Percentiles rank a stretch among this genome's conserved stretches.
phyloP scores from a whole-genome alignment of 805 yeast species.

The Lachancea dasiensis region DNA sequence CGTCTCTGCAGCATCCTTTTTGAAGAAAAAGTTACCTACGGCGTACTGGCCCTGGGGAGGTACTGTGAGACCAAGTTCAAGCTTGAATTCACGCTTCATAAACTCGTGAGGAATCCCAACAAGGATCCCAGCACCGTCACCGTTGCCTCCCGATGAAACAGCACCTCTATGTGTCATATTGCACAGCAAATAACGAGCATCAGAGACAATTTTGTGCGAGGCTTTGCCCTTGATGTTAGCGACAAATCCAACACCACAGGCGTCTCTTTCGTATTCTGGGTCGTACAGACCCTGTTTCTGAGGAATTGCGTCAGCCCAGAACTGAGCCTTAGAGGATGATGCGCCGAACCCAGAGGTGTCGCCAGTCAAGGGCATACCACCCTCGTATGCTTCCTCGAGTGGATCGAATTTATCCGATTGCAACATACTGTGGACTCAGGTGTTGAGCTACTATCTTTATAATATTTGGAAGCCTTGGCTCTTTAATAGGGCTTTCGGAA shows the following conservation, averaged over 20 bases:
- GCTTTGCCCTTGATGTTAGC: conserved; percentile 85
- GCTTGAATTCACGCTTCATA: conserved; percentile 75
- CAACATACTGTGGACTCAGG: conserved; percentile 7
- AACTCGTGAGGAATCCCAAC: conserved; percentile 88
- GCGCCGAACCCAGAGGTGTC: conserved; percentile 3
- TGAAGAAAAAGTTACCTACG: conserved; percentile 90
- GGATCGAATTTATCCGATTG: conserved; percentile 27
- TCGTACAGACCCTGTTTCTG: conserved; percentile 83
- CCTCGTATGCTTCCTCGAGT: conserved; percentile 26
- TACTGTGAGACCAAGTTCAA: conserved; percentile 56
- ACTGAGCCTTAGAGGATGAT: neutral
- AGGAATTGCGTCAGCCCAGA: conserved; percentile 88
- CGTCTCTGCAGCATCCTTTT: conserved; percentile 65
- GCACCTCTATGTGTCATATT: conserved; percentile 99
- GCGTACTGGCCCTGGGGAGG: conserved; percentile 88
- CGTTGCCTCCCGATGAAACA: conserved; percentile 93
- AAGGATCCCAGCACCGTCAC: conserved; percentile 98
- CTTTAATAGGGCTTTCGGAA: no score
- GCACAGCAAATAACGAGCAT: conserved; percentile 80
- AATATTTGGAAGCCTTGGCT: no score
- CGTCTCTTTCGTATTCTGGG: conserved; percentile 91
- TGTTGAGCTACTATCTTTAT: no score
- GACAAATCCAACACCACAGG: conserved; percentile 98
- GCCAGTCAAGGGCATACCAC: conserved; percentile 22
- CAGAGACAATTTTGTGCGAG: conserved; percentile 89